Conservation (phyloP, 768 basidiomycete genomes). For the Neoboletus brunneissimus region DNA sequence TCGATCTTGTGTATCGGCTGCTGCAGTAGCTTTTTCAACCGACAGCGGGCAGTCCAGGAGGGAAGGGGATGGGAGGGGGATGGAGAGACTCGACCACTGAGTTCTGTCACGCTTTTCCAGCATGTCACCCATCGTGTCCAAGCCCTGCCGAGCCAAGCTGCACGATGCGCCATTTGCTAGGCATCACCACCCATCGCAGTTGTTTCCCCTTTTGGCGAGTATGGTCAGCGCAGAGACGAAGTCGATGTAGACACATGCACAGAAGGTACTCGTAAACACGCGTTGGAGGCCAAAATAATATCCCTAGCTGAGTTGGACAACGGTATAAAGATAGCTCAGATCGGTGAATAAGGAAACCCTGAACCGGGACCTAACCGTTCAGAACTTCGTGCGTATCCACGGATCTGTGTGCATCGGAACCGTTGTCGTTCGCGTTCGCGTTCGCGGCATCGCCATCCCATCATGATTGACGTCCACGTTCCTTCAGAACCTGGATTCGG, state of each 20-base stretch:
- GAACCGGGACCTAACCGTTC: neutral
- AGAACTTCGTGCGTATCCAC: neutral
- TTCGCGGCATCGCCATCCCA: neutral
- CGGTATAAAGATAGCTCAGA: neutral
- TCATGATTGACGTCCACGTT: neutral
- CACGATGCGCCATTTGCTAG: neutral
- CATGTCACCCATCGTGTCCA: neutral
- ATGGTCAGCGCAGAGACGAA: neutral
- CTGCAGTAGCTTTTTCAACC: too few relatives aligned
- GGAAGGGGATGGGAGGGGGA: too few relatives aligned
- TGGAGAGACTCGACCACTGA: constrained; percentile 94
- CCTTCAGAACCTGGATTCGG: neutral
- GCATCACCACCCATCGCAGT: neutral
- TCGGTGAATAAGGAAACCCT: neutral
- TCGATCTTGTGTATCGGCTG: too few relatives aligned
- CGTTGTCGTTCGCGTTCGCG: neutral
- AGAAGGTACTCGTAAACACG: neutral
- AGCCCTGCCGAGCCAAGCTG: neutral
- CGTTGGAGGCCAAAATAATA: neutral
- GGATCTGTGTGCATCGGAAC: neutral
- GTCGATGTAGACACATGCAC: neutral
- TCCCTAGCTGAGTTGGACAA: neutral
- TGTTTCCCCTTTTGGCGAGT: neutral
- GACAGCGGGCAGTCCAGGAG: too few relatives aligned
- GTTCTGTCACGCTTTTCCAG: neutral